Evolutionary conservation across 345 rosid species (phyloP), one percentile per base, ranked within the genome.

Genomic region (Nephelium lappaceum): DNA sequence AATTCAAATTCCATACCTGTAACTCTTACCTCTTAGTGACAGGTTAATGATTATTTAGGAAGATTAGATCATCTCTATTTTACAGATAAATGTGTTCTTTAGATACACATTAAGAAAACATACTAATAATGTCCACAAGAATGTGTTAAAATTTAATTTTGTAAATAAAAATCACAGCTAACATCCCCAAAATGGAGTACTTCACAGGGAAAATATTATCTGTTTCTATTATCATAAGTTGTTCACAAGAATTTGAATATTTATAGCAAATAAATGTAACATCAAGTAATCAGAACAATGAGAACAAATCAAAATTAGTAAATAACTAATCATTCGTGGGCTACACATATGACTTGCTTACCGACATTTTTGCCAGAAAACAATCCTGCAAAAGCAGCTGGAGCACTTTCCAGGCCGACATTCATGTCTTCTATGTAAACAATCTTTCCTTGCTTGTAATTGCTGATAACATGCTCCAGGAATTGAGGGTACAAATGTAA

Each of bases 281-380:
- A 19, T 53, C 58, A 16, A 60, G 11, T 23, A 8, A 58, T n/a
- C 25, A 21, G 63, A 58, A 58, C 41, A 63, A 12, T 45, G n/a
- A 31, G 36, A 31, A 31, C 36, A 31, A 31, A 31, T 31, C 36
- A 31, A 31, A 31, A 31, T 31, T 31, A 9, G 8, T 55, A 2
- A n/a, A 11, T 8, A 15, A 66, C 18, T n/a, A 23, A 63, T 80
- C 81, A 87, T 36, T 83, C 86, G 9, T 36, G 49, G 65, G 81
- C 86, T 8, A 88, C 83, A 23, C 78, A 51, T 38, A 88, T 78
- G 19, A 88, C 83, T 78, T 88, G 87, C 80, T 88, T 92, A 27
- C 97, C 97, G 0, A 92, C 82, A 77, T 92, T 92, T 70, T 83
- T 79, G 5, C 94, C 97, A 0, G 91, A 85, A 85, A 90, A 92